Conservation (phyloP, 2,329 filamentous ascomycete genomes). For the Huntiella moniliformis region DNA sequence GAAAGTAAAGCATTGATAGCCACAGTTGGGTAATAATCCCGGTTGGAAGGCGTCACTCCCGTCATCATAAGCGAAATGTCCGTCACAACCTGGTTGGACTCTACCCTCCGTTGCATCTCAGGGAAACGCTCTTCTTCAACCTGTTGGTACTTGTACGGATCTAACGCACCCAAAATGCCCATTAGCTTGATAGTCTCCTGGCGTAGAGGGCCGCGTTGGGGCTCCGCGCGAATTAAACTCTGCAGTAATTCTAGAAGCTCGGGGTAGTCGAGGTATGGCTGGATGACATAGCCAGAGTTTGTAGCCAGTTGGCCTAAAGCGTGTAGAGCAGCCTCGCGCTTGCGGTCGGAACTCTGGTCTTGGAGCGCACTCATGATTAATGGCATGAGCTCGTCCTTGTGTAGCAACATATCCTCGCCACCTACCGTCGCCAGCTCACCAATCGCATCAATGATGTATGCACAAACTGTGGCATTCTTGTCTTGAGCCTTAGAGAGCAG, state of each 20-base stretch:
- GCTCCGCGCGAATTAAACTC: conserved; percentile 81
- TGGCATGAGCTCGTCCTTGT: conserved; percentile 83
- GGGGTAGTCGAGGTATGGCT: conserved; percentile 87
- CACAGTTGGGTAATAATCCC: conserved; percentile 96
- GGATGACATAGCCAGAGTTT: conserved; percentile 94
- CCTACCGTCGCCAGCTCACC: conserved; percentile 88
- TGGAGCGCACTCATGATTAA: conserved; percentile 87
- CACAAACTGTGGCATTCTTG: conserved; percentile 67
- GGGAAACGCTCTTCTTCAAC: conserved; percentile 73
- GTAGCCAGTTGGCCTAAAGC: conserved; percentile 84
- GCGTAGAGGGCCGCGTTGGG: conserved; percentile 61
- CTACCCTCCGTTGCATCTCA: conserved; percentile 47
- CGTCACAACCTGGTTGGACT: conserved; percentile 46
- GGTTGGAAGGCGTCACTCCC: conserved; percentile 84
- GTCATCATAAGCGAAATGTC: conserved; percentile 98
- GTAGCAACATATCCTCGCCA: conserved; percentile 80
- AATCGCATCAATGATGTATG: conserved; percentile 86
- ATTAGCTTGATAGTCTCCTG: conserved; percentile 94
- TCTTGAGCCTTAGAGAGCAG: conserved; percentile 87
- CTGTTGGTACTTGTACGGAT: conserved; percentile 91
- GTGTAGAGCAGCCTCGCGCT: conserved; percentile 77
- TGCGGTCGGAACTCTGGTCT: conserved; percentile 76
- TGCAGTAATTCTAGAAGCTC: conserved; percentile 83
- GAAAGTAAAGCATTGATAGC: conserved; percentile 90
- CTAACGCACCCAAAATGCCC: conserved; percentile 83